Conservation (phyloP, 345 rosid species). For the Brassica carinata region DNA sequence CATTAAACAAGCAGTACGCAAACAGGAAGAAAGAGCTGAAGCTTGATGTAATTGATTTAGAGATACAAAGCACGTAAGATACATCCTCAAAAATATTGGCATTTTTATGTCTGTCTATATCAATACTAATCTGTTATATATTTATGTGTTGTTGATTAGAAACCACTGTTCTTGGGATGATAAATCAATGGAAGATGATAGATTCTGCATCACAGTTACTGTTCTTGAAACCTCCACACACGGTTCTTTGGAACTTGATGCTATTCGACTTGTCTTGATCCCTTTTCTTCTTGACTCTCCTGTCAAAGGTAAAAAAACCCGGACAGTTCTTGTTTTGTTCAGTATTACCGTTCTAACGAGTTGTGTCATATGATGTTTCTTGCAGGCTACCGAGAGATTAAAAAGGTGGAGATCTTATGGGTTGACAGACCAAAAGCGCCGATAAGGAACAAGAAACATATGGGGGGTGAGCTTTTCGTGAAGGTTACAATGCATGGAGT, state of each 20-base stretch:
- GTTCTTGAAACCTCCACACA: slow-evolving; percentile 48
- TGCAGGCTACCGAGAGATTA: slow-evolving; percentile 73
- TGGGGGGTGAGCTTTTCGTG: slow-evolving; percentile 74
- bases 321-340: slow-evolving; percentile 4
- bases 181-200: slow-evolving; percentile 45
- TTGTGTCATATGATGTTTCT: slow-evolving; percentile 21
- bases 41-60: slow-evolving; percentile 43
- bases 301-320: slow-evolving; percentile 52
- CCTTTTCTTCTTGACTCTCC: slow-evolving; percentile 68
- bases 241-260: slow-evolving; percentile 41
- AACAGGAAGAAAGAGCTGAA: slow-evolving; percentile 41
- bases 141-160: slow-evolving; percentile 24
- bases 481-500: slow-evolving; percentile 62
- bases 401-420: slow-evolving; percentile 84
- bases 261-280: slow-evolving; percentile 49
- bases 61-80: slow-evolving; percentile 64
- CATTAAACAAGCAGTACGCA: slow-evolving; percentile 52
- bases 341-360: slow-evolving; percentile 22
- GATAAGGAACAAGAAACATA: slow-evolving; percentile 22
- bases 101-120: background rate
- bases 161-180: slow-evolving; percentile 40
- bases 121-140: slow-evolving; percentile 20
- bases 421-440: slow-evolving; percentile 51
- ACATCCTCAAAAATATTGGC: slow-evolving; percentile 9
- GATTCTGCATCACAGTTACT: slow-evolving; percentile 57